These are phyloP conservation scores for Elsinoe necatrix DNA, from an alignment of 2,329 filamentous ascomycete genomes.

Conservation along the genomic window DNA sequence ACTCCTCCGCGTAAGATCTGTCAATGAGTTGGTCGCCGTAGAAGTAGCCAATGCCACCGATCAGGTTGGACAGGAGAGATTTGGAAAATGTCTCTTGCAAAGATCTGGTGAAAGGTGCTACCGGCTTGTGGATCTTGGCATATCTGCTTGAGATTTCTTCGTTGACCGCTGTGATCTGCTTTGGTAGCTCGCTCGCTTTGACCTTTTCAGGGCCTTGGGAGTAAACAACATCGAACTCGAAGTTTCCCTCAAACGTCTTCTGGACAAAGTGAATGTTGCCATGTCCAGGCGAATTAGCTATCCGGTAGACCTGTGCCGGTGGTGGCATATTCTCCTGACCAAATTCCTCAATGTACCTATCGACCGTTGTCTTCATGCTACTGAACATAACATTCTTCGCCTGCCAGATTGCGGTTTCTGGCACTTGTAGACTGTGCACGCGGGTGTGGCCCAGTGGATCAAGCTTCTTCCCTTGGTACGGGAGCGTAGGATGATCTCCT, in stretches of 20 bases:
- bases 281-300: slow-evolving; percentile 56
- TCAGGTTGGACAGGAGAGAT: slow-evolving; percentile 86
- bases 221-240: slow-evolving; percentile 88
- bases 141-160: slow-evolving; percentile 69
- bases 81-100: slow-evolving; percentile 74
- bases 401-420: slow-evolving; percentile 71
- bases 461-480: slow-evolving; percentile 56
- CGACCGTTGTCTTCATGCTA: slow-evolving; percentile 55
- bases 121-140: slow-evolving; percentile 59
- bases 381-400: slow-evolving; percentile 59
- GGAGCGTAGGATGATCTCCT: slow-evolving; percentile 48
- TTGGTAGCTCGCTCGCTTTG: slow-evolving; percentile 53
- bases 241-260: slow-evolving; percentile 81
- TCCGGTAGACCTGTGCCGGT: slow-evolving; percentile 75
- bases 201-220: slow-evolving; percentile 57
- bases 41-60: slow-evolving; percentile 94
- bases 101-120: slow-evolving; percentile 61
- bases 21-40: slow-evolving; percentile 82
- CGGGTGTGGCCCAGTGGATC: slow-evolving; percentile 70
- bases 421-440: slow-evolving; percentile 61
- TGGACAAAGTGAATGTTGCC: slow-evolving; percentile 86
- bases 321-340: slow-evolving; percentile 63
- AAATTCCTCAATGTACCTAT: slow-evolving; percentile 50
- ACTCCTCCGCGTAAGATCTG: slow-evolving; percentile 81
- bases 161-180: slow-evolving; percentile 58